A percentile compares a stretch with the other conserved stretches of the same genome.
Conservation (phyloP, 768 basidiomycete genomes). For the Macrolepiota dolichaula region DNA sequence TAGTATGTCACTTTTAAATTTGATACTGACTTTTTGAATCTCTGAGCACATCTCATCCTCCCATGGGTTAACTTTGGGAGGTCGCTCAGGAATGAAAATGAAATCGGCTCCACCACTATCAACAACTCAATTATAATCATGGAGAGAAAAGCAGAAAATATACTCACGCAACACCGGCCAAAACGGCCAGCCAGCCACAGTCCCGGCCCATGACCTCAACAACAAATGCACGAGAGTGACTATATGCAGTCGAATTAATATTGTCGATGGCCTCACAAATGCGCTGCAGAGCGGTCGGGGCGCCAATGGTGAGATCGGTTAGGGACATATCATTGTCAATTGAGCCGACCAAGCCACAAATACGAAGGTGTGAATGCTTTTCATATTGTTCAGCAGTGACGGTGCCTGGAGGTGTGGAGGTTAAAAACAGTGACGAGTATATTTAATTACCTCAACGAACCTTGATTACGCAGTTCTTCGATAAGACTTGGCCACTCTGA, state of each 20-base stretch:
- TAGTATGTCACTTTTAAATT: background rate
- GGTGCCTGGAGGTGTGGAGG: constrained; percentile 39
- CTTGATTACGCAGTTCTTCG: constrained; percentile 57
- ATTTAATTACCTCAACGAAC: constrained; percentile 31
- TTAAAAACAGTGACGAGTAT: background rate
- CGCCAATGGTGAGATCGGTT: constrained; percentile 97
- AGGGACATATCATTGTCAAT: constrained; percentile 99
- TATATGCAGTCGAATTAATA: constrained; percentile 94
- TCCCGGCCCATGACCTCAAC: constrained; percentile 99
- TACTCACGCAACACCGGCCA: constrained; percentile 84
- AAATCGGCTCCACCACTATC: constrained; percentile 88
- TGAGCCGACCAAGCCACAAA: constrained; percentile 97
- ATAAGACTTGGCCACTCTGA: constrained; percentile 93
- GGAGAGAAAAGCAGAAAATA: background rate
- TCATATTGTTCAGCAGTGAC: constrained; percentile 74
- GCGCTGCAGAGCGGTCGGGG: constrained; percentile 90
- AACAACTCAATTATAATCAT: background rate
- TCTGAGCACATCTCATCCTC: constrained; percentile 88
- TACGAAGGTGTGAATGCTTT: constrained; percentile 81
- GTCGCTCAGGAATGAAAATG: constrained; percentile 94
- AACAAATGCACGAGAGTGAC: constrained; percentile 96
- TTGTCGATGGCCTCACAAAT: constrained; percentile 99
- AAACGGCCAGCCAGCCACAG: constrained; percentile 97
- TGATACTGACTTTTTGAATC: constrained; percentile 63
- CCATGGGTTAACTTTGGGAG: constrained; percentile 79